Evolutionary conservation across 2,329 filamentous ascomycete genomes (phyloP), one percentile per base, ranked within the genome.

Genomic region (Simplicillium aogashimaense): DNA sequence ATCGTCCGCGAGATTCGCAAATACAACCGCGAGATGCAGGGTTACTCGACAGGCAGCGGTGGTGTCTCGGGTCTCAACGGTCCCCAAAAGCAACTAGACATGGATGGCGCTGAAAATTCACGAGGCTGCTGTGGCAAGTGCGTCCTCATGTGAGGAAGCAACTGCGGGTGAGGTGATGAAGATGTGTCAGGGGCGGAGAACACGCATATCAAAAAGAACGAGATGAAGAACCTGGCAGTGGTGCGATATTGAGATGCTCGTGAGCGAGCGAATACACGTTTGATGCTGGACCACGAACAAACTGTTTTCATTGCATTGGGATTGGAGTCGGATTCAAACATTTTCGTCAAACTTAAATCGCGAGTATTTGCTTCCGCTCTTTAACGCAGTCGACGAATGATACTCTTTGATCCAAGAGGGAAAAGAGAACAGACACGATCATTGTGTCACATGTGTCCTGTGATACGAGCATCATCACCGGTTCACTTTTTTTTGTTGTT

Each of bases 21-120:
- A 66, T 97, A 94, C 69, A 97, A 98, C 78, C 90, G 92, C 62
- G 90, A 97, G 60, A 94, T 95, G 81, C 88, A 89, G 45, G 86
- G 86, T 44, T 86, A 94, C 64, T 80, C 82, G 35, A 78, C 81
- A 43, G 78, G 74, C 46, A 83, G 82, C 52, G 79, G 81, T 50
- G 69, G 76, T 53, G 69, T 73, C 45, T 69, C 79, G 46, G 78
- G 78, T 51, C 65, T 67, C 47, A 76, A 74, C 52, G 76, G 74
- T 53, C 81, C 72, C 47, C 60, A 67, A 45, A 72, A 77, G 70
- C 86, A 89, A 66, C 81, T 94, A 74, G 85, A 94, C 51, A 77
- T 92, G 54, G 78, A 82, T 50, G 79, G 81, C 45, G 74, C 76
- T 47, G 74, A 80, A 52, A 65, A 73, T 53, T 77, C 82, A 57